phyloP scores from a whole-genome alignment of 345 rosid species.

The Clausena lansium region DNA sequence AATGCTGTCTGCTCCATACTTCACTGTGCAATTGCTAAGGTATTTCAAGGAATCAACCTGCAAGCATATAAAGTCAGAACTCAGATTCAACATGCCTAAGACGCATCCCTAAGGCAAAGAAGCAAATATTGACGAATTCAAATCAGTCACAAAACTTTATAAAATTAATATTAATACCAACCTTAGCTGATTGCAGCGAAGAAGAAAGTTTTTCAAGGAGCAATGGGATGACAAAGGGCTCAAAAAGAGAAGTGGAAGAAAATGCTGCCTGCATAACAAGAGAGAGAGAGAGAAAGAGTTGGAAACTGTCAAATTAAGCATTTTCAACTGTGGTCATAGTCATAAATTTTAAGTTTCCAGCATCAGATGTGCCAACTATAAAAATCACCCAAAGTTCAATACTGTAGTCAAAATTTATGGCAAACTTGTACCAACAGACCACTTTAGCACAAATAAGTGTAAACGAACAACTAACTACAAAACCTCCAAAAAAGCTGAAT shows the following conservation, averaged over 20 bases:
- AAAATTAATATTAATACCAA: slow-evolving; percentile 24
- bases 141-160: slow-evolving; percentile 2
- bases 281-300: slow-evolving; percentile 14
- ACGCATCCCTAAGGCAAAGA: background rate
- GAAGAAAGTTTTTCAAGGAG: slow-evolving; percentile 95
- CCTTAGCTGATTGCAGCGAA: slow-evolving; percentile 83
- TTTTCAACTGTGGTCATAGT: background rate
- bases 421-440: background rate
- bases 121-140: background rate
- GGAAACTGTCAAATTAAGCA: background rate
- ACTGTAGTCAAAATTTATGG: background rate
- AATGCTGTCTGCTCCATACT: slow-evolving; percentile 68
- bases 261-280: slow-evolving; percentile 58
- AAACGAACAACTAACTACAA: background rate
- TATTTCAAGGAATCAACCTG: slow-evolving; percentile 92
- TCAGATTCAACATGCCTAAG: slow-evolving; percentile 4
- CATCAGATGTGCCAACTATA: background rate
- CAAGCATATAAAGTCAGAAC: slow-evolving; percentile 17
- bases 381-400: background rate
- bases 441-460: background rate
- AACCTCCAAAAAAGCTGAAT: slow-evolving; percentile 11
- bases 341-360: background rate
- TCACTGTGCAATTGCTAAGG: slow-evolving; percentile 52
- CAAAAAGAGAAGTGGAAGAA: slow-evolving; percentile 82
- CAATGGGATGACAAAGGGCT: slow-evolving; percentile 81